Conservation (phyloP, 2,329 filamentous ascomycete genomes). For the Dothistroma septosporum region DNA sequence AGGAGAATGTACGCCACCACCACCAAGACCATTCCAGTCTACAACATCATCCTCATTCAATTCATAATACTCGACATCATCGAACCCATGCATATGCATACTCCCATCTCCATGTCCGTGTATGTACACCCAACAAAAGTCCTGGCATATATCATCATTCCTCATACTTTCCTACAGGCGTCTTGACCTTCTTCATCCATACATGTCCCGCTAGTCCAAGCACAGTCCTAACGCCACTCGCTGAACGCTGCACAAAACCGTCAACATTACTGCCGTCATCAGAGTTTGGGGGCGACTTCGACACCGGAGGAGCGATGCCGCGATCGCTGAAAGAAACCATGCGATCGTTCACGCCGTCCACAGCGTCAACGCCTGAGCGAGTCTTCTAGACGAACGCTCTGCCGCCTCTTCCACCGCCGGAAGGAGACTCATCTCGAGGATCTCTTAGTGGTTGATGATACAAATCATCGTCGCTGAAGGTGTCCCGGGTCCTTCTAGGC, state of each 20-base stretch:
- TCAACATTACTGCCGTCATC: background rate
- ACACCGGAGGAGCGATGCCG: background rate
- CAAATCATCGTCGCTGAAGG: constrained; percentile 20
- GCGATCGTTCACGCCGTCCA: background rate
- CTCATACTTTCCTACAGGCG: background rate
- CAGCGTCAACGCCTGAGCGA: background rate
- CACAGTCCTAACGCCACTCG: background rate
- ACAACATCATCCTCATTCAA: too few species aligned
- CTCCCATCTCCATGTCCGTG: too few species aligned
- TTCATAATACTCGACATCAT: too few species aligned
- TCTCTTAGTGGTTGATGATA: constrained; percentile 24
- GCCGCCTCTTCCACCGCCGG: constrained; percentile 10
- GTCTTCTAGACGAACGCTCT: constrained; percentile 17
- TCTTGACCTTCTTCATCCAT: background rate
- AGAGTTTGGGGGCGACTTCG: background rate
- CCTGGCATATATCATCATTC: background rate
- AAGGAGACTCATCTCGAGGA: constrained; percentile 11
- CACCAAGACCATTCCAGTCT: too few species aligned
- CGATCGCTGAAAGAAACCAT: background rate
- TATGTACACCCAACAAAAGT: background rate
- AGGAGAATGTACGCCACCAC: too few species aligned
- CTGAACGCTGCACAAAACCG: constrained; percentile 8
- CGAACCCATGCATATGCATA: too few species aligned
- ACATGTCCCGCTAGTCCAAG: background rate
- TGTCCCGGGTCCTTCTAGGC: constrained; percentile 15